Base-by-base conservation (phyloP, 345 rosid genomes). In the Linum lewisii region DNA sequence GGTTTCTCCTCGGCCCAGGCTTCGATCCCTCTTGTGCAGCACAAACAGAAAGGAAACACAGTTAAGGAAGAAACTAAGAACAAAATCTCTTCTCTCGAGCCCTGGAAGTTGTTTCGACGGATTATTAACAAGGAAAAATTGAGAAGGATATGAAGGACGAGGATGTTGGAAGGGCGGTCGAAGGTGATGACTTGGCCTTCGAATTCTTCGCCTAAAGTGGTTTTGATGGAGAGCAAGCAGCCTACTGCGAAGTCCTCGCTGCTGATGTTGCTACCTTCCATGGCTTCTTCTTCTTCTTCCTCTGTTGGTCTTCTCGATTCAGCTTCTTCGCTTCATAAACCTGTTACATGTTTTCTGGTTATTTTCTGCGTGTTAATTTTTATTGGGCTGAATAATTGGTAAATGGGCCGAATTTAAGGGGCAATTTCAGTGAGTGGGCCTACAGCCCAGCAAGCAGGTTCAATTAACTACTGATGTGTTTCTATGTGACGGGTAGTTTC, bases 171-270 rank as follows among this genome's bases (percentile, higher is more conserved):
- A 60, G 77, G 70, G 60, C 91, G 86, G 73, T 89, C 99, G 73
- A 80, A 93, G 75, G 94, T 81, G 69, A 93, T 74, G 79, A 93
- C 83, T 71, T 85, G 94, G 63, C 82, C 99, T 54, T 86, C 73
- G 81, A 89, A 93, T 69, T 84, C 95, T 62, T 93, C 99, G n/a
- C 99, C 99, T 47, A 87, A 68, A 56, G 82, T 82, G 63, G 95
- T 88, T 69, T 83, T 87, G 63, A 93, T 78, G 44, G 86, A 82
- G 60, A 89, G 94, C 59, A 82, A 73, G 86, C 94, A 85, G 21
- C 99, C 99, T 66, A 85, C 85, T 2, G 88, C 75, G 69, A 87
- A 83, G 34, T 93, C 94, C 26, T 89, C 99, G 62, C 66, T 51
- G 65, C 18, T 66, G 70, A 6, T 25, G 52, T 24, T 55, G 63